Evolutionary conservation across 2,329 filamentous ascomycete species (phyloP), one percentile per base, ranked within the genome.

Genomic region (Fusarium tricinctum): DNA sequence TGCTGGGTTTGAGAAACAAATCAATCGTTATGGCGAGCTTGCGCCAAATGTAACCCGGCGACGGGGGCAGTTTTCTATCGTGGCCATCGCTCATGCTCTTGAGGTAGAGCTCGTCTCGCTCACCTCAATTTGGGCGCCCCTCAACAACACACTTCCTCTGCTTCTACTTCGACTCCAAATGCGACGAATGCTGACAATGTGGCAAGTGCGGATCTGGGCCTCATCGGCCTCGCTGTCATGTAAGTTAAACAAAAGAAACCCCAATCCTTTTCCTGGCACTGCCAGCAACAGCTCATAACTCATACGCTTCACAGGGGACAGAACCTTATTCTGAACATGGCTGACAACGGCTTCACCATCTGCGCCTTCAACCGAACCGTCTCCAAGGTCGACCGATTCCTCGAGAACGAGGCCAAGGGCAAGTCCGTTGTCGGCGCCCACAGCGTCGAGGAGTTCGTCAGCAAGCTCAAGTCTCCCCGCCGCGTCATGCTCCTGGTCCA

Each of bases 401-500:
- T 97, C 74, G 91, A 86, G 73, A 95, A 97, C 84, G 92, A 95
- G 85, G 92, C 92, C 81, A 94, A 95, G 88, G 92, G 94, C 86
- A 97, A 97, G 89, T 92, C 93, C 77, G 92, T 99, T 76, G 89
- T 97, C 72, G 96, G 96, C 81, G 95, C 96, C 76, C 91, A 97
- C 85, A 92, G 90, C 78, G 91, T 93, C 81, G 88, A 97, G 87
- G 96, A 99, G 84, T 97, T 99, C 81, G 89, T 95, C 79, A 84
- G 89, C 83, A 97, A 97, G 89, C 92, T 99, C 81, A 98, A 98
- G 93, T 93, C 88, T 78, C 96, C 96, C 78, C 93, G 96, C 77
- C 92, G 94, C 78, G 89, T 99, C 83, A 99, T 99, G 96, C 89
- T 99, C 78, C 92, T 99, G 75, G 96, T 99, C 84, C 97, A 97